Conservation (phyloP, 2,329 filamentous ascomycete species). For the Epicoccum nigrum region DNA sequence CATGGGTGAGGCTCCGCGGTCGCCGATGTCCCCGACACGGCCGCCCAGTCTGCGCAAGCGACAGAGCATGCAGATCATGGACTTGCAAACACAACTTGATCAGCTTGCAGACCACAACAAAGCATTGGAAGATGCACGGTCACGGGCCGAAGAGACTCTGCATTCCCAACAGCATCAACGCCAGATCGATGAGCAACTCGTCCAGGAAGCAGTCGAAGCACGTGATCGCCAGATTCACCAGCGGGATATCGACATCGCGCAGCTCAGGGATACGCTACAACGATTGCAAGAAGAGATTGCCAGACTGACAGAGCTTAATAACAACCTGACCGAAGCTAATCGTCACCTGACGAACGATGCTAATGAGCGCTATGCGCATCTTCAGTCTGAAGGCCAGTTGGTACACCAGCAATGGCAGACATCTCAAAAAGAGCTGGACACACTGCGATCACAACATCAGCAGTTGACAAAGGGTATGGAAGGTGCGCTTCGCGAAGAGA, state of each 20-base stretch:
- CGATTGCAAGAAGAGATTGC: constrained; percentile 82
- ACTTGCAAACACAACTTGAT: constrained; percentile 85
- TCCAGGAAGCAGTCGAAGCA: constrained; percentile 63
- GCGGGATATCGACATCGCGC: constrained; percentile 84
- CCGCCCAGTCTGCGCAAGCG: constrained; percentile 95
- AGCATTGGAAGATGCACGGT: constrained; percentile 73
- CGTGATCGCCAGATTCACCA: constrained; percentile 75
- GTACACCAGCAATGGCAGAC: constrained; percentile 62
- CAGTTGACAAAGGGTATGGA: constrained; percentile 68
- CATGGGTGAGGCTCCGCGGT: constrained; percentile 87
- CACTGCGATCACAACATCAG: constrained; percentile 67
- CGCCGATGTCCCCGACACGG: constrained; percentile 88
- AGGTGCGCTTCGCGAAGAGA: constrained; percentile 65
- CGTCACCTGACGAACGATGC: constrained; percentile 76
- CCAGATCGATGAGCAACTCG: constrained; percentile 57
- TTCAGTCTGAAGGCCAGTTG: constrained; percentile 69
- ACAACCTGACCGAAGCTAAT: constrained; percentile 78
- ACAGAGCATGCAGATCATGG: constrained; percentile 93
- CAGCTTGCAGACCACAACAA: constrained; percentile 86
- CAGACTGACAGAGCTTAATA: constrained; percentile 82
- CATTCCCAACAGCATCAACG: constrained; percentile 61
- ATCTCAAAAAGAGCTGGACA: constrained; percentile 71
- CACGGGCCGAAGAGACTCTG: constrained; percentile 69
- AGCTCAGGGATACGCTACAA: constrained; percentile 77
- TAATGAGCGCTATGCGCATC: constrained; percentile 69